Conservation (phyloP, 768 basidiomycete species). For the Mycena venus region DNA sequence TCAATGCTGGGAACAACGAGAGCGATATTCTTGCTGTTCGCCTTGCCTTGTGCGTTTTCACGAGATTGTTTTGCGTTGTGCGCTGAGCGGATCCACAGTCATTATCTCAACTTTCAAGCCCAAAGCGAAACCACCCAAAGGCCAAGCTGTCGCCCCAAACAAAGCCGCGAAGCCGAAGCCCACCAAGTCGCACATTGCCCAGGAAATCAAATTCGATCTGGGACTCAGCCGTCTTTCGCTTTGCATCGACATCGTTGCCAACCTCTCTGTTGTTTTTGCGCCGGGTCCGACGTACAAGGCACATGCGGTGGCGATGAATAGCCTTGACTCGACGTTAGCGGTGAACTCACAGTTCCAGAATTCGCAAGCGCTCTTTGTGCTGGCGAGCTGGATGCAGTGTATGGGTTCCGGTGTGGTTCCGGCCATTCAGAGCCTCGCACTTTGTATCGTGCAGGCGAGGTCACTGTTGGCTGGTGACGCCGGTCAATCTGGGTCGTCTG, state of each 20-base stretch:
- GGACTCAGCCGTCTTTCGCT: slow-evolving; percentile 72
- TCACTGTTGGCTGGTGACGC: slow-evolving; percentile 45
- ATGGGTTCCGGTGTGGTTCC: slow-evolving; percentile 77
- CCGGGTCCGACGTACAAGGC: slow-evolving; percentile 59
- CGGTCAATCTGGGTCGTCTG: slow-evolving; percentile 27
- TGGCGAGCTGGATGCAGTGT: slow-evolving; percentile 69
- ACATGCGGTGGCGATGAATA: slow-evolving; percentile 31
- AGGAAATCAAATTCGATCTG: slow-evolving; percentile 81
- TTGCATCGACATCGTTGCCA: slow-evolving; percentile 74
- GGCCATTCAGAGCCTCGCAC: slow-evolving; percentile 77
- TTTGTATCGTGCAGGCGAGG: slow-evolving; percentile 71
- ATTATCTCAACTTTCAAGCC: slow-evolving; percentile 75
- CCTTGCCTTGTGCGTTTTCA: slow-evolving; percentile 51
- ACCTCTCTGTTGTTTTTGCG: slow-evolving; percentile 66
- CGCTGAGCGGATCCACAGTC: slow-evolving; percentile 50
- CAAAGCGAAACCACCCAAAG: slow-evolving; percentile 21
- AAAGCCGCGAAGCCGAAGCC: slow-evolving; percentile 54
- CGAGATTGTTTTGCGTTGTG: neutral
- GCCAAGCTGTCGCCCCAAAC: neutral
- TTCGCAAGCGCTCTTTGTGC: slow-evolving; percentile 67
- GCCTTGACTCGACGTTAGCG: neutral
- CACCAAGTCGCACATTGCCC: slow-evolving; percentile 66
- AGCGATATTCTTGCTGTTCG: slow-evolving; percentile 70
- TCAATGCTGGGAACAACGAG: slow-evolving; percentile 73
- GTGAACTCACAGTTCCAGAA: slow-evolving; percentile 20